Conservation (phyloP, 1,284 basidiomycete genomes). For the Pulchroboletus neoregius region DNA sequence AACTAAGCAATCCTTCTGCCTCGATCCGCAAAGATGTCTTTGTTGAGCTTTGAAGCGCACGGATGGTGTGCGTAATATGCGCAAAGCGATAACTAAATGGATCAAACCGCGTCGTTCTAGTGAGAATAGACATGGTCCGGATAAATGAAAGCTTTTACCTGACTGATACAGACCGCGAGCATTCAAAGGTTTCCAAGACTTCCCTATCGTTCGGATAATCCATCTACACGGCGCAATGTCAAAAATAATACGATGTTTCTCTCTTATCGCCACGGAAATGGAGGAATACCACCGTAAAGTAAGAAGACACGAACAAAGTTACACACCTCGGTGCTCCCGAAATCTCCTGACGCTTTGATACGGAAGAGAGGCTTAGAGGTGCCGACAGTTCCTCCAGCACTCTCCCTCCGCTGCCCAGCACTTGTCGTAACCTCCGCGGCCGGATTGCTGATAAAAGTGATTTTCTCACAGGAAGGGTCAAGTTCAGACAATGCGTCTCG, state of each 20-base stretch:
- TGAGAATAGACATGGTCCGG: not conserved
- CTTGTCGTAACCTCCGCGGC: slow-evolving; percentile 31
- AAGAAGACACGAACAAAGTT: not conserved
- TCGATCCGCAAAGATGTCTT: slow-evolving; percentile 88
- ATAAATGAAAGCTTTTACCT: slow-evolving; percentile 45
- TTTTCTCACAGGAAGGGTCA: slow-evolving; percentile 77
- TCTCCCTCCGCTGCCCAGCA: slow-evolving; percentile 5
- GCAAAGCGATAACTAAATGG: slow-evolving; percentile 71
- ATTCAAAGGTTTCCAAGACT: slow-evolving; percentile 86
- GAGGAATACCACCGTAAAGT: not conserved
- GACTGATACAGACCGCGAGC: slow-evolving; percentile 61
- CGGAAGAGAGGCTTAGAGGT: slow-evolving; percentile 57
- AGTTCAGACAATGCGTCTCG: slow-evolving; percentile 88
- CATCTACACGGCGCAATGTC: slow-evolving; percentile 52
- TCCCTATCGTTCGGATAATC: slow-evolving; percentile 90
- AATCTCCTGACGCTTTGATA: slow-evolving; percentile 73
- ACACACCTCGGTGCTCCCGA: slow-evolving; percentile 78
- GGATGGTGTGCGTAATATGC: slow-evolving; percentile 65
- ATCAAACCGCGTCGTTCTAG: not conserved
- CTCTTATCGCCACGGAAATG: not conserved
- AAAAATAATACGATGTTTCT: not conserved
- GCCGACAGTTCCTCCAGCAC: not conserved
- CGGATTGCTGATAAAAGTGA: slow-evolving; percentile 80
- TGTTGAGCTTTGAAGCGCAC: slow-evolving; percentile 74
- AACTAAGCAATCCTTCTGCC: slow-evolving; percentile 69